A percentile compares a stretch with the other conserved stretches of the same genome.
phyloP scores from a whole-genome alignment of 2,329 filamentous ascomycete genomes.

The Stagonosporopsis chrysanthemi region DNA sequence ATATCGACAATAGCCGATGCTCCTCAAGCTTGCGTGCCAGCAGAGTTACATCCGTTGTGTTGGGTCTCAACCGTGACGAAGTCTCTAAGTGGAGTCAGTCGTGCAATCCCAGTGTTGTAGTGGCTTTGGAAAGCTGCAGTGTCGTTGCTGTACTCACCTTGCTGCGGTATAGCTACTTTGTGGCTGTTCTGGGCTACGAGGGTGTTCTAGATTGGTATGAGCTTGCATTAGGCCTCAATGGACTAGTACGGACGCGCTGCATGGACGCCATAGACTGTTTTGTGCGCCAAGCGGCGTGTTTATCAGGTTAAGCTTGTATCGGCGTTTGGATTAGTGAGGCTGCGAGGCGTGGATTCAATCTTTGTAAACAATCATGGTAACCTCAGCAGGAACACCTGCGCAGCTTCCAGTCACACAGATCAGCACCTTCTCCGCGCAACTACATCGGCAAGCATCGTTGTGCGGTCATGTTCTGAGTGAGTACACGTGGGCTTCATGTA shows the following conservation, averaged over 20 bases:
- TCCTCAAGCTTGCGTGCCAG: not conserved
- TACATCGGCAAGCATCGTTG: not conserved
- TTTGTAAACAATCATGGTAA: not conserved
- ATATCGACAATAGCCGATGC: not conserved
- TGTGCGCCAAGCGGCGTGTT: not conserved
- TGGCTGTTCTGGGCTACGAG: not conserved
- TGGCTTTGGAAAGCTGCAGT: not conserved
- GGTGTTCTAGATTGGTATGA: constrained; percentile 4
- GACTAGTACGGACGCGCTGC: constrained; percentile 6
- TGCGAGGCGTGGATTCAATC: not conserved
- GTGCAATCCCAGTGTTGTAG: constrained; percentile 8
- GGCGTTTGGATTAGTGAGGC: not conserved
- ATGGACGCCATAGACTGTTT: not conserved
- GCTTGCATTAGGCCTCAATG: not conserved
- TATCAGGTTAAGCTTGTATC: not conserved
- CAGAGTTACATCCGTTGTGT: constrained; percentile 12
- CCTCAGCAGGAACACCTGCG: constrained; percentile 1
- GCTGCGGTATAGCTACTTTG: not conserved
- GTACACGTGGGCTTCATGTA: not conserved
- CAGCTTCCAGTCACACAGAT: constrained; percentile 7
- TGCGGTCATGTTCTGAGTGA: not conserved
- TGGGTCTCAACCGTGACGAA: constrained; percentile 1
- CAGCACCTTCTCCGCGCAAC: constrained; percentile 16
- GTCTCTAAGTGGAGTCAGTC: not conserved
- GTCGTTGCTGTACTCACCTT: not conserved